Base-by-base conservation (phyloP, 352 stramenopile genomes). In the Phytopythium oedochilum region DNA sequence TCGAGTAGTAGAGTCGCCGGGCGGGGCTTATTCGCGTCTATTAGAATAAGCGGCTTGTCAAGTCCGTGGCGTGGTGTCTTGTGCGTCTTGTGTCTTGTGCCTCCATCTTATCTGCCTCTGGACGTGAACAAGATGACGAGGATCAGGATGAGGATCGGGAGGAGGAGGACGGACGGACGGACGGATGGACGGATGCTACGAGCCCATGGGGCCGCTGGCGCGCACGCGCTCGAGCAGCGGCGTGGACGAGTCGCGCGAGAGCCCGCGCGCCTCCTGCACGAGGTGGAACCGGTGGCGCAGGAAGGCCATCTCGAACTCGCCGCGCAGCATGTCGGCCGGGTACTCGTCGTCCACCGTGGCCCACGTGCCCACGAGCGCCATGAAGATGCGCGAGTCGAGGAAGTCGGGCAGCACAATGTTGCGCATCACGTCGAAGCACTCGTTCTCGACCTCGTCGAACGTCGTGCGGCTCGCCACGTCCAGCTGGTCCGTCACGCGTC, bases 261-360 rank as follows among this genome's bases (percentile, higher is more conserved):
- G 71, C 3, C 81, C 78, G 11, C 72, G 65, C 17, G 72, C 67
- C 56, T 91, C 81, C 59, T 91, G 78, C 47, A 91, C 75, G 46
- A 89, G 67, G 52, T 92, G 82, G 61, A 92, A 90, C 4, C 82
- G 79, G 55, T 93, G 83, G 18, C 79, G 68, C 35, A 93, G 60
- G 60, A 89, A 93, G 15, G 83, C 83, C 71, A 90, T 88, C 55
- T 93, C 83, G 45, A 93, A 70, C 61, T 93, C 83, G 23, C 77
- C 76, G 23, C 79, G 74, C 23, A 93, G 68, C 70, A 91, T 89
- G 57, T 91, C 78, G 38, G 70, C 70, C 28, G 78, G 76, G 53
- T 89, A 89, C 29, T 86, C 78, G 34, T 91, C 80, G 51, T 90
- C 70, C 42, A 93, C 78, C 2, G 72, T 68, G 20, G 80, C 71